phyloP scores from a whole-genome alignment of 805 yeast genomes.

The Monosporozyma servazzii region DNA sequence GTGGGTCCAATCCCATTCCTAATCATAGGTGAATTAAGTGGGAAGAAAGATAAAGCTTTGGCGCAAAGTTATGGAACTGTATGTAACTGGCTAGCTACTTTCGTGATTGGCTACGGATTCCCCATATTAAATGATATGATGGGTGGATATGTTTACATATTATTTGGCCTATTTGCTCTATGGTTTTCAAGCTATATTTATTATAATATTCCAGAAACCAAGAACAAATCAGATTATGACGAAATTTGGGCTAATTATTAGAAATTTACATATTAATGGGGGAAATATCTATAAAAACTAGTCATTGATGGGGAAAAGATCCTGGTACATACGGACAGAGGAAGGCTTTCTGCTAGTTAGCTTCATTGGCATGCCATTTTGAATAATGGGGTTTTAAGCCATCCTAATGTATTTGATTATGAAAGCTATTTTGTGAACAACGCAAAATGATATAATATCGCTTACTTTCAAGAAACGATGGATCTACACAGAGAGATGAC shows the following conservation, averaged over 20 bases:
- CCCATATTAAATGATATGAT: slow-evolving; percentile 57
- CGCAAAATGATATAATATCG: too few relatives aligned
- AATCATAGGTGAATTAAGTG: slow-evolving; percentile 76
- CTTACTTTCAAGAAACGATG: too few relatives aligned
- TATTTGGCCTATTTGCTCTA: slow-evolving; percentile 55
- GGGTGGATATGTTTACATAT: slow-evolving; percentile 71
- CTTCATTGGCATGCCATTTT: too few relatives aligned
- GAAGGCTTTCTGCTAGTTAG: too few relatives aligned
- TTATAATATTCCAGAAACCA: slow-evolving; percentile 18
- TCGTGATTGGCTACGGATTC: slow-evolving; percentile 68
- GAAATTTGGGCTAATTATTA: slow-evolving; percentile 17
- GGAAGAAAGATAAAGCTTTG: slow-evolving; percentile 59
- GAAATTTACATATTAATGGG: not conserved
- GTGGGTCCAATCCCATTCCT: slow-evolving; percentile 94
- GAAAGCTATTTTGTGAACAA: not conserved
- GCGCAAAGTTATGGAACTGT: slow-evolving; percentile 93
- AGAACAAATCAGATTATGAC: slow-evolving; percentile 13
- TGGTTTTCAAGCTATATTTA: slow-evolving; percentile 37
- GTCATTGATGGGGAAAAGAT: too few relatives aligned
- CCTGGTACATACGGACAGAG: too few relatives aligned
- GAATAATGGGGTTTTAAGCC: too few relatives aligned
- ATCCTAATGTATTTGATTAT: not conserved
- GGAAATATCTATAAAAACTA: not conserved
- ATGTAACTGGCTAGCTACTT: slow-evolving; percentile 86
- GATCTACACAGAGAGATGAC: too few relatives aligned